Base-by-base conservation (phyloP, 768 basidiomycete genomes). In the Pulveroboletus frians region DNA sequence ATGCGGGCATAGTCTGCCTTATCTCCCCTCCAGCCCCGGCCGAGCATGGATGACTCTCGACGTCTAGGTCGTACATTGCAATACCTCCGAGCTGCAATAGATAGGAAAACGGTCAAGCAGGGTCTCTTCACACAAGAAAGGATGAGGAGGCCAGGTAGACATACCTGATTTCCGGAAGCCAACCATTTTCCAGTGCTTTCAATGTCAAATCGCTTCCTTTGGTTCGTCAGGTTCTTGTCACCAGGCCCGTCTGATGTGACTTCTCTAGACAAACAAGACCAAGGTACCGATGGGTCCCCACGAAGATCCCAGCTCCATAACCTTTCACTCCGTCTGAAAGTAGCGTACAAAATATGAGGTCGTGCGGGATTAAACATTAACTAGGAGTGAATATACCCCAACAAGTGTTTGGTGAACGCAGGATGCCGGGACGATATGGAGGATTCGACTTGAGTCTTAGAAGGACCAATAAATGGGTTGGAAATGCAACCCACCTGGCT, bases 221-320 rank as follows among this genome's bases (percentile, higher is more conserved):
- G 94, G 61, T 94, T 93, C 18, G 87, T 85, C 39, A 55, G 26
- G 29, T 41, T n/a, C 17, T 44, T 29, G 23, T 23, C 21, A 23
- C 21, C 2, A n/a, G 51, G 39, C 15, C 27, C 46, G 17, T 37
- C 40, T 9, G 48, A 46, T 9, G 23, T 41, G 23, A 29, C 26
- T 23, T 9, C 47, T 44, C 45, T 43, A 29, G 46, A 53, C 43
- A 56, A 79, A 41, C 74, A 61, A 27, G 69, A 63, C 15, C 78
- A 44, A 36, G 80, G 76, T 15, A 55, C 18, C 43, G 69, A 65
- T 27, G 76, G 59, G 64, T 85, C 76, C 3, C 77, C 71, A 0
- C 92, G 79, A 5, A 92, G 63, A 63, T 96, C 94, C 85, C 88
- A 96, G 47, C 78, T 73, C 59, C 83, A 85, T 20, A 95, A 74